These are phyloP conservation scores for Acer saccharum DNA, from an alignment of 345 rosid genomes.

Conservation along the genomic window DNA sequence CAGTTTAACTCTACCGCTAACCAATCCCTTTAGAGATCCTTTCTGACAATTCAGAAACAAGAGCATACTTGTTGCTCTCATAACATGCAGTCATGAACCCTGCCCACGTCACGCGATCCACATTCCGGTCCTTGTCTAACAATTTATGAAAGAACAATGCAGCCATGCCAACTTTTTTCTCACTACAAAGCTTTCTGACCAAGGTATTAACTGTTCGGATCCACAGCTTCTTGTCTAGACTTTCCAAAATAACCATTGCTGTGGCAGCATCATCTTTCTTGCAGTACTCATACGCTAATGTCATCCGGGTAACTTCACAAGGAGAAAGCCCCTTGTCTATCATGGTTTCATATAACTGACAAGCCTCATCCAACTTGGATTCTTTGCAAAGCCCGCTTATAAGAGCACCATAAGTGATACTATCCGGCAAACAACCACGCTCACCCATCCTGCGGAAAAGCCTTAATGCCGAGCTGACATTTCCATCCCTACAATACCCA, in stretches of 20 bases:
- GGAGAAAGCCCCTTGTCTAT: conserved; percentile 71
- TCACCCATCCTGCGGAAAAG: conserved; percentile 62
- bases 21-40: conserved; percentile 58
- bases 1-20: conserved; percentile 22
- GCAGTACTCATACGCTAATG: conserved; percentile 85
- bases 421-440: conserved; percentile 67
- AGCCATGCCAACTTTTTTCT: conserved; percentile 80
- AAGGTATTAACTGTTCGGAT: conserved; percentile 72
- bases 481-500: conserved; percentile 66
- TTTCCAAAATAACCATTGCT: conserved; percentile 78
- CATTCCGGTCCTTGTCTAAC: conserved; percentile 51
- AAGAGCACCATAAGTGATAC: conserved; percentile 74
- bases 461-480: conserved; percentile 46
- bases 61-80: conserved; percentile 71
- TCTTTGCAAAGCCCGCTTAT: conserved; percentile 86
- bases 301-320: conserved; percentile 78
- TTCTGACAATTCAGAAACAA: conserved; percentile 65
- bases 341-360: conserved; percentile 69
- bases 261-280: conserved; percentile 72
- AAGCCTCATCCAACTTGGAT: conserved; percentile 74
- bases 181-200: conserved; percentile 82
- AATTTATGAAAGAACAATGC: conserved; percentile 75
- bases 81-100: conserved; percentile 79
- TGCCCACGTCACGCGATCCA: conserved; percentile 64
- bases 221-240: conserved; percentile 77